Evolutionary conservation across 225 moss, liverwort and hornwort species (phyloP).

Genomic region (Physcomitrium patens): DNA sequence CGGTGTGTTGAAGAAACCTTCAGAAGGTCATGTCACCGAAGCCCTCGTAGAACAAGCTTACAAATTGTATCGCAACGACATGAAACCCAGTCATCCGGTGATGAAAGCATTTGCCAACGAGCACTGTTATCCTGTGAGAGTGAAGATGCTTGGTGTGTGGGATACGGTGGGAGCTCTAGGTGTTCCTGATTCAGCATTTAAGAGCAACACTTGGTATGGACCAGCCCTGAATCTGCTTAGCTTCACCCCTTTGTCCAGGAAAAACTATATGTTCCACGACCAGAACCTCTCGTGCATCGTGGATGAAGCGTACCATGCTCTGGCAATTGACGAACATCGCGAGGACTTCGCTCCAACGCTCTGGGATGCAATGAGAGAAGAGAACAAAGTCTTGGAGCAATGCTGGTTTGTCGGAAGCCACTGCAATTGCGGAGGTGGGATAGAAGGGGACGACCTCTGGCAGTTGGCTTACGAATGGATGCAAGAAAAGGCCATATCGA

Average conservation of each 20-base stretch:
- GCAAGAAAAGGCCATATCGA: conserved; percentile 29
- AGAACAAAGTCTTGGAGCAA: conserved; percentile 32
- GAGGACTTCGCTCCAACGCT: conserved; percentile 33
- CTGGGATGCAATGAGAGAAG: conserved; percentile 2
- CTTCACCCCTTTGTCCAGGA: conserved; percentile 15
- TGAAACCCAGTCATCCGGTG: not conserved
- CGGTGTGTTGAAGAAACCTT: conserved; percentile 22
- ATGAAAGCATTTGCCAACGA: conserved; percentile 19
- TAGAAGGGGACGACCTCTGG: conserved; percentile 32
- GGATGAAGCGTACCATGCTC: conserved; percentile 39
- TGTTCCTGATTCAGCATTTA: conserved; percentile 22
- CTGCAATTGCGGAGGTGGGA: conserved; percentile 32
- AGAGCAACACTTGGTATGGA: conserved; percentile 14
- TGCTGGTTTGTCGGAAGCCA: conserved; percentile 41
- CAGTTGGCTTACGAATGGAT: conserved; percentile 37
- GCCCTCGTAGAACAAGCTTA: conserved; percentile 23
- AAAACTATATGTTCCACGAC: conserved; percentile 22
- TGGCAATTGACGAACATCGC: conserved; percentile 40
- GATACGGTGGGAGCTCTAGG: conserved; percentile 41
- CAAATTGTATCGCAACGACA: conserved; percentile 23
- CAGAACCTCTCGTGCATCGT: conserved; percentile 36
- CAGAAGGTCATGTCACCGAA: not conserved
- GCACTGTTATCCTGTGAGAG: conserved; percentile 11
- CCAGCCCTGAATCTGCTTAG: conserved; percentile 26
- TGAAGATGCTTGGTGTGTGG: conserved; percentile 40